Evolutionary conservation across 2,329 filamentous ascomycete genomes (phyloP).

Genomic region (Fonsecaea pugnacius): DNA sequence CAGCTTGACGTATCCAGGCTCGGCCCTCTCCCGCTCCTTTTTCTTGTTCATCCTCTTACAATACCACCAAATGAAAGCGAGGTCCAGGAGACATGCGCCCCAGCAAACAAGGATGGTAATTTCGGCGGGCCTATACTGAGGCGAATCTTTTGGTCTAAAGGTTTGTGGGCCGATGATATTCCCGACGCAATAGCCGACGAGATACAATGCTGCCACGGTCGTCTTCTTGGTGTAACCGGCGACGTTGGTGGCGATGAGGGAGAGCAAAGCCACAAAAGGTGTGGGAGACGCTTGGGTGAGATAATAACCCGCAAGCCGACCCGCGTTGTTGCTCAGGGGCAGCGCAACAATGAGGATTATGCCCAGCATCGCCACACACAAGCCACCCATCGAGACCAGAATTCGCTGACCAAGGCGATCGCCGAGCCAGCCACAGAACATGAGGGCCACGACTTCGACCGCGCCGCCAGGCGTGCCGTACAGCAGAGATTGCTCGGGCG

Average conservation of each 20-base stretch:
- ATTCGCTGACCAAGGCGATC: constrained; percentile 62
- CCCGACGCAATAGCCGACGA: constrained; percentile 56
- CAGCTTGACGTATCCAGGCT: constrained; percentile 62
- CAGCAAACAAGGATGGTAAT: constrained; percentile 67
- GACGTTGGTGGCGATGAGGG: constrained; percentile 66
- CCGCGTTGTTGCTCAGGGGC: constrained; percentile 61
- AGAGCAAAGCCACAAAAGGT: constrained; percentile 67
- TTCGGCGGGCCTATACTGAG: constrained; percentile 66
- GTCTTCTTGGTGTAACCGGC: constrained; percentile 60
- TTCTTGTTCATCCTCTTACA: constrained; percentile 62
- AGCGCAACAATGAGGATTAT: constrained; percentile 55
- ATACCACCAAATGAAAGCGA: constrained; percentile 67
- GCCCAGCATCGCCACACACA: constrained; percentile 33
- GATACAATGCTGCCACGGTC: constrained; percentile 55
- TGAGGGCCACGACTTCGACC: constrained; percentile 64
- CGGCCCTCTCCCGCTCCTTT: constrained; percentile 59
- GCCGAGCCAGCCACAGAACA: constrained; percentile 61
- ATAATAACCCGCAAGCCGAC: constrained; percentile 68
- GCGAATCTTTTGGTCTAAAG: constrained; percentile 61
- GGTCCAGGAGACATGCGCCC: constrained; percentile 53
- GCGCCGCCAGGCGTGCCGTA: constrained; percentile 69
- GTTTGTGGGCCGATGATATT: constrained; percentile 59
- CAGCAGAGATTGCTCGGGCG: constrained; percentile 64
- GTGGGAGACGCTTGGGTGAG: constrained; percentile 65
- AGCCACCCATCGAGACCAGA: constrained; percentile 60